phyloP scores from a whole-genome alignment of 176 grass and related monocot genomes.

The Hyparrhenia diplandra region DNA sequence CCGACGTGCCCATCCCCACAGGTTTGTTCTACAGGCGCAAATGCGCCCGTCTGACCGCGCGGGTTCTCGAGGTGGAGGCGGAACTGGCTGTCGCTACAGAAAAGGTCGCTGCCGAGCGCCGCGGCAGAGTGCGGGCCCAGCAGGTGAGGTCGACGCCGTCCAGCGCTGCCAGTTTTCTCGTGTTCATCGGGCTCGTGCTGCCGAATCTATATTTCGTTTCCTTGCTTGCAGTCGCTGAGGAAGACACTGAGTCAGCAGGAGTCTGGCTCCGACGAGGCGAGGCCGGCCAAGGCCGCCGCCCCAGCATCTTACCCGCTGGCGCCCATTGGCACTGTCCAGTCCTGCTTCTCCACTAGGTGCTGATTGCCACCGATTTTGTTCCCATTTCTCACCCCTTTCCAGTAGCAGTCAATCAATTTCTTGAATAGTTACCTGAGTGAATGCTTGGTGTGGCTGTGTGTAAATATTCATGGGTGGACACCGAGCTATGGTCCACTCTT shows the following conservation, averaged over 20 bases:
- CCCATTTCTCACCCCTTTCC: neutral
- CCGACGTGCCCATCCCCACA: neutral
- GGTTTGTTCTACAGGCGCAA: slow-evolving; percentile 50
- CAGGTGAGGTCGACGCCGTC: slow-evolving; percentile 41
- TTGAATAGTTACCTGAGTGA: neutral
- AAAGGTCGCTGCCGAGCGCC: slow-evolving; percentile 73
- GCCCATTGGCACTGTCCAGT: slow-evolving; percentile 62
- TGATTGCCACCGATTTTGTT: neutral
- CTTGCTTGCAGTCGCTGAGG: slow-evolving; percentile 53
- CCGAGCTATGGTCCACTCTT: neutral
- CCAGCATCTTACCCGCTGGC: slow-evolving; percentile 44
- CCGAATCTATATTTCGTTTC: neutral
- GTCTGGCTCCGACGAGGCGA: slow-evolving; percentile 10
- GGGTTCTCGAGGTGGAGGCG: slow-evolving; percentile 52
- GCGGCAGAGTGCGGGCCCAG: slow-evolving; percentile 67
- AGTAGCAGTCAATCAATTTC: neutral
- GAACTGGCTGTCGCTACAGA: slow-evolving; percentile 39
- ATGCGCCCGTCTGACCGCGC: slow-evolving; percentile 27
- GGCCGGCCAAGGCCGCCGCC: neutral
- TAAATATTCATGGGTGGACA: neutral
- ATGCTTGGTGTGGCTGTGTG: neutral
- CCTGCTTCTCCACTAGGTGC: slow-evolving; percentile 94
- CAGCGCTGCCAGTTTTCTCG: neutral
- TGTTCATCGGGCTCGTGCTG: neutral
- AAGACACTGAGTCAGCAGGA: slow-evolving; percentile 48